A percentile compares a stretch with the other conserved stretches of the same genome.
Evolutionary conservation across 2,329 filamentous ascomycete genomes (phyloP).

Genomic region (Stagonosporopsis vannaccii): DNA sequence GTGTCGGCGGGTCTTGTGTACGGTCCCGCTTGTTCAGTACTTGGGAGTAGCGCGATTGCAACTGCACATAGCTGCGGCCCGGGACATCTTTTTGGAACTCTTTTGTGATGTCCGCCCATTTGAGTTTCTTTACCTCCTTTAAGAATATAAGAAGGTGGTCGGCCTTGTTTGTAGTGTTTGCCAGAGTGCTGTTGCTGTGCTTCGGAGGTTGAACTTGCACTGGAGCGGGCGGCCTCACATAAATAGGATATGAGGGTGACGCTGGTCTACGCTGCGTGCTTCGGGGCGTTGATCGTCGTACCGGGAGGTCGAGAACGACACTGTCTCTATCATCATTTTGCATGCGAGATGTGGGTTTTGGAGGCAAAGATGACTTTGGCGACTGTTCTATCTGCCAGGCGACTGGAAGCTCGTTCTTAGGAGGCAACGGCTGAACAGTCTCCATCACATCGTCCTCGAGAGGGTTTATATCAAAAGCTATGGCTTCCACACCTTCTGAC

Average conservation of each 20-base stretch:
- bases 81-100: conserved; percentile 41
- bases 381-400: neutral
- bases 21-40: conserved; percentile 37
- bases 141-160: conserved; percentile 50
- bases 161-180: conserved; percentile 21
- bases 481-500: conserved; percentile 1
- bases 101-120: conserved; percentile 47
- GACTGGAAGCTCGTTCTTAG: neutral
- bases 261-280: neutral
- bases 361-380: neutral
- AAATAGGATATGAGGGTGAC: neutral
- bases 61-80: conserved; percentile 31
- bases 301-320: neutral
- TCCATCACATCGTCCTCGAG: neutral
- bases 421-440: neutral
- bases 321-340: neutral
- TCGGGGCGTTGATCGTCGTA: neutral
- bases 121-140: conserved; percentile 49
- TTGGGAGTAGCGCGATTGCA: conserved; percentile 40
- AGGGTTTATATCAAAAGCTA: neutral
- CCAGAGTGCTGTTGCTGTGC: neutral
- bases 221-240: neutral
- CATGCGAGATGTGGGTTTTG: neutral
- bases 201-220: neutral
- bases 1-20: conserved; percentile 29